Evolutionary conservation across 2,329 filamentous ascomycete species (phyloP).

Genomic region (Dothistroma septosporum): DNA sequence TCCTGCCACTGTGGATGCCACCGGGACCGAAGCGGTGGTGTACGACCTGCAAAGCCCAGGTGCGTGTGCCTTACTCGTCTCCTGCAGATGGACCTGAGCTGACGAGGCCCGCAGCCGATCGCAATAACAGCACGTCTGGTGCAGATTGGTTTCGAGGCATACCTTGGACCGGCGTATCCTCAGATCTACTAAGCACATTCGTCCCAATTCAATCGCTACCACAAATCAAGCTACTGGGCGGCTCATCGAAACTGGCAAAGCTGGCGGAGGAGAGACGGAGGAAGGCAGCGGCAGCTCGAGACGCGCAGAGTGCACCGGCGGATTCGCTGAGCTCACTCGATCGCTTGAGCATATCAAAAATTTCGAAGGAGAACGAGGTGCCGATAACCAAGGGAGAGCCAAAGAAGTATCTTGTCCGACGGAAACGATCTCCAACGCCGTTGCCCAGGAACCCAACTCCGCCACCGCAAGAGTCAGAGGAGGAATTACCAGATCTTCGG

Average conservation of each 20-base stretch:
- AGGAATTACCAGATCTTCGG: slow-evolving; percentile 28
- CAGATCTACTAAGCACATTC: slow-evolving; percentile 58
- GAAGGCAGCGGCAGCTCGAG: slow-evolving; percentile 56
- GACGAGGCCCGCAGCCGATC: neutral
- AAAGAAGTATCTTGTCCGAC: slow-evolving; percentile 53
- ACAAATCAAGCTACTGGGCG: slow-evolving; percentile 72
- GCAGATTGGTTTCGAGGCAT: slow-evolving; percentile 73
- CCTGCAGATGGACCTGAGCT: slow-evolving; percentile 24
- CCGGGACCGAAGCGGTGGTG: neutral
- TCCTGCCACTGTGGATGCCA: neutral
- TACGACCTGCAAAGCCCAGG: slow-evolving; percentile 1
- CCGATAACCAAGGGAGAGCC: slow-evolving; percentile 54
- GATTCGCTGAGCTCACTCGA: slow-evolving; percentile 43
- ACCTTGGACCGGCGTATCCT: slow-evolving; percentile 75
- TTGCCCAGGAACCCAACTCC: slow-evolving; percentile 29
- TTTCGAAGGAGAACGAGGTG: slow-evolving; percentile 25
- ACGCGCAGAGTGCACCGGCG: slow-evolving; percentile 12
- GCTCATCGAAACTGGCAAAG: slow-evolving; percentile 84
- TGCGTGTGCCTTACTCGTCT: neutral
- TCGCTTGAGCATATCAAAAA: slow-evolving; percentile 35
- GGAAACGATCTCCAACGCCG: slow-evolving; percentile 30
- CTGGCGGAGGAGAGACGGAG: slow-evolving; percentile 82
- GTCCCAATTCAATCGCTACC: slow-evolving; percentile 56
- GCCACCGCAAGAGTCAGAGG: slow-evolving; percentile 25
- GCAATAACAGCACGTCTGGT: slow-evolving; percentile 33